Evolutionary conservation across 495 filamentous ascomycete genomes (phyloP), one percentile per base, ranked within the genome.

Genomic region (Daldinia concentrica): DNA sequence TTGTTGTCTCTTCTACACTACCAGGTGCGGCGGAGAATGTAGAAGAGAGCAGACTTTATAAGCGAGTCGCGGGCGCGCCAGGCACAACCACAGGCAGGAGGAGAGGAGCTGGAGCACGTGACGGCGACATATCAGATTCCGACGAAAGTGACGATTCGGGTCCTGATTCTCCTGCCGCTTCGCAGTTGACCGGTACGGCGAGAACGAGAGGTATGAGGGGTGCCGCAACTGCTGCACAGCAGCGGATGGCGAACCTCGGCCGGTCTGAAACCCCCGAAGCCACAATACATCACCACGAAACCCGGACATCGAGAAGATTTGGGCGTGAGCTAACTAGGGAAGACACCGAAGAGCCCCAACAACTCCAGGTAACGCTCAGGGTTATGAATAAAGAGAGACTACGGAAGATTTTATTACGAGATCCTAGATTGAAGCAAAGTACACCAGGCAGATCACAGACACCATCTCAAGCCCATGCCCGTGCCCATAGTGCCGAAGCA

Each of bases 211-310:
- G 90, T 19, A 93, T 97, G 88, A 88, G 90, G 64, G 93, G 90
- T 32, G 93, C 92, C 19, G 94, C 92, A 62, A 91, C 85, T 41
- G 93, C 92, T 22, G 94, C 94, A 27, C 91, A 93, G 74, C 85
- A 88, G 74, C 82, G 87, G 59, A 87, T 88, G 80, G 91, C 92
- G 7, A 93, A 91, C 68, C 75, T 96, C 34, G 93, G 90, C 29
- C 90, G 95, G 41, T 98, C 94, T 14, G 92, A 93, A 73, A 98
- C 95, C 0, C 95, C 96, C 1, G 95, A 98, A 78, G 82, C 87
- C 6, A 82, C 88, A 29, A 82, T 82, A 65, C 79, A 90, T 26
- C 88, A 92, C 78, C 90, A 93, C 71, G 93, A 94, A 75, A 90
- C 90, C 1, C 81, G 91, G 69, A 91, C 86, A 29, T 83, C 87